phyloP scores from a whole-genome alignment of 257 asterid genomes.

The Solanum rostratum region DNA sequence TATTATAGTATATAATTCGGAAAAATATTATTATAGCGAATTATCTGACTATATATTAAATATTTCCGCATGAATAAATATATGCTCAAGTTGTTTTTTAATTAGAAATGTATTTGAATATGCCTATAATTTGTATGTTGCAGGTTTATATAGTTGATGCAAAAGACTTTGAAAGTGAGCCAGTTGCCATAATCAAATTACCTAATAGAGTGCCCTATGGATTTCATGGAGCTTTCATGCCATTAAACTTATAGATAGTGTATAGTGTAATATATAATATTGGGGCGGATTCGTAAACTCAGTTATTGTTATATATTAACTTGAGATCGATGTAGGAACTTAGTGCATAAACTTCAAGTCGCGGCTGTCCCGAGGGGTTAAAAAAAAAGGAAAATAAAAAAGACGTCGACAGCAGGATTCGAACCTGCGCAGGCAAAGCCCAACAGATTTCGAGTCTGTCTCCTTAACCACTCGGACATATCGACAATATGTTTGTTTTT shows the following conservation, averaged over 20 bases:
- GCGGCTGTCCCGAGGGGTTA: background rate
- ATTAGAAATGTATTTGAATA: background rate
- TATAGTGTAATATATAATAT: no score
- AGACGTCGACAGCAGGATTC: constrained; percentile 41
- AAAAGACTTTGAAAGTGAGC: constrained; percentile 3
- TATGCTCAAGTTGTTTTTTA: no score
- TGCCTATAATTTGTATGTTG: background rate
- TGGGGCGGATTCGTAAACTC: no score
- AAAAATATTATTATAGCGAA: no score
- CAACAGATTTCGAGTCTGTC: constrained; percentile 57
- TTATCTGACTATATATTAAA: no score
- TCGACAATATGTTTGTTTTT: background rate
- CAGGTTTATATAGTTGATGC: constrained; percentile 28
- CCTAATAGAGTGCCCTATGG: constrained; percentile 30
- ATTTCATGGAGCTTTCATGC: constrained; percentile 23
- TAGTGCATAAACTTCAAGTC: background rate
- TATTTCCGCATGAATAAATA: no score
- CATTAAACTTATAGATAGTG: background rate
- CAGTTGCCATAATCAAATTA: constrained; percentile 13
- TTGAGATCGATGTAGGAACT: no score
- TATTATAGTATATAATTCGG: no score
- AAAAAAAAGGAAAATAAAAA: fast-evolving
- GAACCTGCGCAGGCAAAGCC: constrained; percentile 60
- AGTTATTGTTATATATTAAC: background rate
- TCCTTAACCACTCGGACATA: constrained; percentile 59